phyloP scores from a whole-genome alignment of 2,329 filamentous ascomycete genomes.

The Exophiala bonariae region DNA sequence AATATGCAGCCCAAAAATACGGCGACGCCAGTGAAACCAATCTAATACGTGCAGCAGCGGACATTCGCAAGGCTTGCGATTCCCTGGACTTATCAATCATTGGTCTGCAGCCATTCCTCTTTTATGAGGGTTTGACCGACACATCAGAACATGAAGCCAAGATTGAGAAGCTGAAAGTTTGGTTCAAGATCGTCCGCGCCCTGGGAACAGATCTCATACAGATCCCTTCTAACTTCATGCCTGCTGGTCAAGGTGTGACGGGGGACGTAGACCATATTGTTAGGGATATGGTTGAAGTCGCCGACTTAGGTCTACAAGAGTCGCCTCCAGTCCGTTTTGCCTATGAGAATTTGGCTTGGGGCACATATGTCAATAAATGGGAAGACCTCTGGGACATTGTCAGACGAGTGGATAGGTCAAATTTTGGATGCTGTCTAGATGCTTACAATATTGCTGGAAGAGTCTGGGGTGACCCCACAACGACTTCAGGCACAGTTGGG shows the following conservation, averaged over 20 bases:
- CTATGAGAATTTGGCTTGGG: no score
- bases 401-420: no score
- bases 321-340: no score
- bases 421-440: no score
- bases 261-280: constrained; percentile 56
- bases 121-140: constrained; percentile 72
- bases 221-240: constrained; percentile 71
- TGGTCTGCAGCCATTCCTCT: constrained; percentile 70
- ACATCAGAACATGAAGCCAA: constrained; percentile 58
- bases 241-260: constrained; percentile 43
- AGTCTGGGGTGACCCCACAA: no score
- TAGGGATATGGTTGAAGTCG: constrained; percentile 32
- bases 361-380: no score
- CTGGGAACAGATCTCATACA: constrained; percentile 70
- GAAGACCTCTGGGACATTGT: no score
- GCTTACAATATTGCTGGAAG: no score
- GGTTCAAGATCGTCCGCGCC: constrained; percentile 65
- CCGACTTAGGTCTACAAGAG: no score
- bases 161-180: constrained; percentile 63
- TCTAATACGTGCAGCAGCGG: constrained; percentile 59
- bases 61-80: constrained; percentile 51
- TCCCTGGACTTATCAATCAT: constrained; percentile 11
- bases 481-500: no score
- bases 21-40: constrained; percentile 35
- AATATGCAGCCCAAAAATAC: constrained; percentile 52